Evolutionary conservation across 2,329 filamentous ascomycete species (phyloP).

Genomic region (Ophiostoma sp.): DNA sequence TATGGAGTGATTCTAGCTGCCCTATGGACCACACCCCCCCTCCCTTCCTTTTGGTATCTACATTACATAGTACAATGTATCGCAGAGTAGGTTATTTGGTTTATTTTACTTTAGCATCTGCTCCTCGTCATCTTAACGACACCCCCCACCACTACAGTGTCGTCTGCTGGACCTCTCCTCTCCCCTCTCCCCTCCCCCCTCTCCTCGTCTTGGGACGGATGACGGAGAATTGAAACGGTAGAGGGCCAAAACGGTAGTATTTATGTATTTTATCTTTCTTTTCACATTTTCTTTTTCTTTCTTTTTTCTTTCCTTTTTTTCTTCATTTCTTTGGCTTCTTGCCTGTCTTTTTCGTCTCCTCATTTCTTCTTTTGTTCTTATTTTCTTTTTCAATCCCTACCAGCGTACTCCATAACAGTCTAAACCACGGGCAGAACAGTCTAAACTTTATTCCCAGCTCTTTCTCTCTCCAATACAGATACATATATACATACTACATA

Average conservation of each 20-base stretch:
- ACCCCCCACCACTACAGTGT: not conserved
- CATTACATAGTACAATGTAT: too few species aligned
- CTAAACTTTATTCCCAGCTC: conserved; percentile 14
- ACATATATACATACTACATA: not conserved
- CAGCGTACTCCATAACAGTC: not conserved
- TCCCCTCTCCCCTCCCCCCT: not conserved
- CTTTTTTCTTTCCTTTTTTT: conserved; percentile 6
- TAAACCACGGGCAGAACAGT: conserved; percentile 6
- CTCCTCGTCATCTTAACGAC: not conserved
- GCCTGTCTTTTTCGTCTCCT: conserved; percentile 3
- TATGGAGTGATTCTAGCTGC: not conserved
- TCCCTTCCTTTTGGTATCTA: not conserved
- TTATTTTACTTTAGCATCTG: too few species aligned
- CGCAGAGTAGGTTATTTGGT: too few species aligned
- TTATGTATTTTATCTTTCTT: conserved; percentile 5
- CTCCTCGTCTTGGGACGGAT: conserved; percentile 4
- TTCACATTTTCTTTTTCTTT: not conserved
- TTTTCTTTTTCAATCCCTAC: not conserved
- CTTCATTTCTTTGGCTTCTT: not conserved
- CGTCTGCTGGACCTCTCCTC: not conserved
- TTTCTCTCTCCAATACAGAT: not conserved
- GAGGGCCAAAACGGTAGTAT: not conserved
- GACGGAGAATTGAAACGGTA: conserved; percentile 2
- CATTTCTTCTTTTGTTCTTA: not conserved
- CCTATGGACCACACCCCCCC: not conserved